Percentiles rank a stretch among this genome's conserved stretches.
Conservation (phyloP, 306 rosid genomes). For the Comarum palustre region DNA sequence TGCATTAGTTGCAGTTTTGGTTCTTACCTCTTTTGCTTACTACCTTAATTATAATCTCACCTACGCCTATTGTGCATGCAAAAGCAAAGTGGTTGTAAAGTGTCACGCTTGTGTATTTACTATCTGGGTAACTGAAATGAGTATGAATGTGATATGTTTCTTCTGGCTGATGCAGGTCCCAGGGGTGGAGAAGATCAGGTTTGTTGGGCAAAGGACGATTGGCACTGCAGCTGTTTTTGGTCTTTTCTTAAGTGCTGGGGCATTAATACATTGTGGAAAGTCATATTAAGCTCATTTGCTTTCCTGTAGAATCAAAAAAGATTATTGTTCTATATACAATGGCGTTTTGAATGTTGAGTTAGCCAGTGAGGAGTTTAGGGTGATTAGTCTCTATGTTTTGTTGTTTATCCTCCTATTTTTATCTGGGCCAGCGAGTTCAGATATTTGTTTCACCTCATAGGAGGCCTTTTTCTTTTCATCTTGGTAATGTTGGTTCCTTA, state of each 20-base stretch:
- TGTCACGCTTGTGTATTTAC: background rate
- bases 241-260: slow-evolving; percentile 86
- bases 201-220: slow-evolving; percentile 71
- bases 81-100: background rate
- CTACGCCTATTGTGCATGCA: background rate
- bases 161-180: slow-evolving; percentile 59
- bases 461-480: background rate
- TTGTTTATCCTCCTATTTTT: background rate
- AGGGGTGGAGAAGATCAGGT: slow-evolving; percentile 76
- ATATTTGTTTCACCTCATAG: background rate
- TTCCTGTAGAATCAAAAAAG: background rate
- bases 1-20: background rate
- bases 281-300: slow-evolving; percentile 43
- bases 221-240: slow-evolving; percentile 85
- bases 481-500: background rate
- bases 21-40: background rate
- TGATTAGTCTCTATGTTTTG: background rate
- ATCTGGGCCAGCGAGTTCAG: background rate
- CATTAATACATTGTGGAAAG: slow-evolving; percentile 91
- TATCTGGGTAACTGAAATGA: background rate
- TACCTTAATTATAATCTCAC: background rate
- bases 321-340: slow-evolving; percentile 17
- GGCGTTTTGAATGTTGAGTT: background rate
- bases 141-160: background rate
- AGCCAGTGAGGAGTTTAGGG: slow-evolving; percentile 1